Base-by-base conservation (phyloP, 352 stramenopile species). In the Phytopythium helicoides region DNA sequence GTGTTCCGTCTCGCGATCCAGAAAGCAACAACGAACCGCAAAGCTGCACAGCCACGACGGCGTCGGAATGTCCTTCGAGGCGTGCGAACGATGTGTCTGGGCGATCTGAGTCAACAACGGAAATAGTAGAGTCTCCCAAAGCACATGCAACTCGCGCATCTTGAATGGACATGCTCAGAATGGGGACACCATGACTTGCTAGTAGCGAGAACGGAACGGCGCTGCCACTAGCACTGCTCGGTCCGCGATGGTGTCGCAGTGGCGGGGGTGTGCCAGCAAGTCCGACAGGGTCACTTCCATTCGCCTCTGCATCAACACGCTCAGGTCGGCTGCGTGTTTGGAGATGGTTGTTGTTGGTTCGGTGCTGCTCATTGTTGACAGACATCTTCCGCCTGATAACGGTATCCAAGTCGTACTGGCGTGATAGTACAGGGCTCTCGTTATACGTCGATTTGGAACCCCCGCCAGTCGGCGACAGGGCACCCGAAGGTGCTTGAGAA, bases 301-400 rank as follows among this genome's bases (percentile, higher is more conserved):
- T 49, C 23, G 23, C 22, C 31, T 36, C 21, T 10, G 42, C 16
- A 11, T 25, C 23, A n/a, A 11, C 6, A 12, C 25, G 22, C 16
- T 14, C 14, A 7, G 42, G 22, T 18, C 18, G 42, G 1, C 34
- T 16, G 42, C 35, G 42, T 11, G 10, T 21, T 11, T 23, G 22
- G 19, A n/a, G 42, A 6, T 47, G 21, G 0, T 35, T 12, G 25
- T 31, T 51, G 35, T 46, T 25, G 34, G 47, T 21, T 8, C 47
- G 47, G n/a, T 56, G 51, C 47, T 59, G 51, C 23, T 62, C 47
- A 22, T 87, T 79, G 19, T 74, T 60, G 6, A 81, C 59, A 22
- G 79, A 90, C 72, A 92, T 88, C 60, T 89, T 90, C 22, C 81
- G 70, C 12, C 80, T 71, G 52, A 90, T 92, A 19, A 92, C 79